phyloP scores from a whole-genome alignment of 371 early-diverging fungal species.

The Circinella minor region DNA sequence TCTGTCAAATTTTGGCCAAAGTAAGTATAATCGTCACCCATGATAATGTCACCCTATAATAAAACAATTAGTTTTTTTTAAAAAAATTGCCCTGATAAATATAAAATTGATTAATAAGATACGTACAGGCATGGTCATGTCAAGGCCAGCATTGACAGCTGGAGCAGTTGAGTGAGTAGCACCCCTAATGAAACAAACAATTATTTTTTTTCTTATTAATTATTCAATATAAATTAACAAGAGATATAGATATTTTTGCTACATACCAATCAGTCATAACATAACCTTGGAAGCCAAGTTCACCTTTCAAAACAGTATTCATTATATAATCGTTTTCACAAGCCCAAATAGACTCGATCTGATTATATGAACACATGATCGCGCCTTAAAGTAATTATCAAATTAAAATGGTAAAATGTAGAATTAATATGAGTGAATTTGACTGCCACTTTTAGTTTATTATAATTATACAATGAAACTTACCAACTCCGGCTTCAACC shows the following conservation, averaged over 20 bases:
- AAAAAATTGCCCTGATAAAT: neutral
- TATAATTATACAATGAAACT: too few relatives aligned
- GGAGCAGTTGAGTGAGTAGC: constrained; percentile 27
- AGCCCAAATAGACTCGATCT: constrained; percentile 40
- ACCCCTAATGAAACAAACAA: neutral
- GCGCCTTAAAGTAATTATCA: neutral
- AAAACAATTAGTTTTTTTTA: too few relatives aligned
- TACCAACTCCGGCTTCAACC: constrained; percentile 32
- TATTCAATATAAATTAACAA: neutral
- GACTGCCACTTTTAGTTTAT: too few relatives aligned
- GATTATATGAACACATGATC: constrained; percentile 7
- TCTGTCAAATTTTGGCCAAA: constrained; percentile 40
- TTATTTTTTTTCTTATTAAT: neutral
- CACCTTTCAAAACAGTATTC: constrained; percentile 41
- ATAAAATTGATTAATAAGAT: neutral
- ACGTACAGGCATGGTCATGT: constrained; percentile 55
- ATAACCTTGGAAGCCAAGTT: constrained; percentile 41
- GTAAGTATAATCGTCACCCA: constrained; percentile 29
- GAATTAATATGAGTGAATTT: too few relatives aligned
- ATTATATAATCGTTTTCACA: constrained; percentile 41
- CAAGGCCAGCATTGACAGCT: constrained; percentile 44
- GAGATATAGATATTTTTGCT: neutral
- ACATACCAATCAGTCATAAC: constrained; percentile 30
- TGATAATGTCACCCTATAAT: constrained; percentile 34
- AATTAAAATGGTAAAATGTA: too few relatives aligned